A percentile compares a stretch with the other conserved stretches of the same genome.
These are phyloP conservation scores for Hypoxylon sp. DNA, from an alignment of 2,329 filamentous ascomycete genomes.

Conservation along the genomic window DNA sequence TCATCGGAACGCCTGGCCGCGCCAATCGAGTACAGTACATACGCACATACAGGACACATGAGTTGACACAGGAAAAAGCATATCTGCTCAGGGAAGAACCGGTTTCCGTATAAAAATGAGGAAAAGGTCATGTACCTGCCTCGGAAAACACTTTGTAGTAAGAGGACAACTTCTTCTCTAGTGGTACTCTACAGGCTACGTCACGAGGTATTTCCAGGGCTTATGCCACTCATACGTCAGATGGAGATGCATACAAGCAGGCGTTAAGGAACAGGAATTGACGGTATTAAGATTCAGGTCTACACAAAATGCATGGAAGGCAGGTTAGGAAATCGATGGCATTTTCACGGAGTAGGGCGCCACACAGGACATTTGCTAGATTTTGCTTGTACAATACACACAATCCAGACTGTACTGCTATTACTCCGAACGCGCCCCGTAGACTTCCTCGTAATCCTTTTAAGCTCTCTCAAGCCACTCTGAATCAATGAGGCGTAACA, in stretches of 20 bases:
- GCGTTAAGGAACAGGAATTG: not conserved
- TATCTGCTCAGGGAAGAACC: conserved; percentile 1
- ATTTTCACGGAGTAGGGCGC: not conserved
- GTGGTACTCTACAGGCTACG: not conserved
- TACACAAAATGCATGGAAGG: conserved; percentile 22
- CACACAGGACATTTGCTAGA: conserved; percentile 1
- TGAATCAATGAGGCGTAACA: not conserved
- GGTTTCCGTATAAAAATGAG: conserved; percentile 11
- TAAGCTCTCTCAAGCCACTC: not conserved
- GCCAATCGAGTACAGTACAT: conserved; percentile 3
- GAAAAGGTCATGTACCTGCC: not conserved
- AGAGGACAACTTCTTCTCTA: not conserved
- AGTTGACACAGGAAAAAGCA: not conserved
- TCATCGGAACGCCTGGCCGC: conserved; percentile 23
- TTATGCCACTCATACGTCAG: conserved; percentile 5
- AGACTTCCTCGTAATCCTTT: not conserved
- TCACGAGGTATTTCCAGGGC: not conserved
- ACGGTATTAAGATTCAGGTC: not conserved
- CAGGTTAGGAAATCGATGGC: not conserved
- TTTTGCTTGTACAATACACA: not conserved
- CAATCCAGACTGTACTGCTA: not conserved
- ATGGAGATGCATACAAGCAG: not conserved
- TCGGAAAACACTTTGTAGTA: not conserved
- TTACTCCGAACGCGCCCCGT: not conserved
- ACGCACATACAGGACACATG: conserved; percentile 15